phyloP scores from a whole-genome alignment of 2,329 filamentous ascomycete species.

The Diaporthe capsici region DNA sequence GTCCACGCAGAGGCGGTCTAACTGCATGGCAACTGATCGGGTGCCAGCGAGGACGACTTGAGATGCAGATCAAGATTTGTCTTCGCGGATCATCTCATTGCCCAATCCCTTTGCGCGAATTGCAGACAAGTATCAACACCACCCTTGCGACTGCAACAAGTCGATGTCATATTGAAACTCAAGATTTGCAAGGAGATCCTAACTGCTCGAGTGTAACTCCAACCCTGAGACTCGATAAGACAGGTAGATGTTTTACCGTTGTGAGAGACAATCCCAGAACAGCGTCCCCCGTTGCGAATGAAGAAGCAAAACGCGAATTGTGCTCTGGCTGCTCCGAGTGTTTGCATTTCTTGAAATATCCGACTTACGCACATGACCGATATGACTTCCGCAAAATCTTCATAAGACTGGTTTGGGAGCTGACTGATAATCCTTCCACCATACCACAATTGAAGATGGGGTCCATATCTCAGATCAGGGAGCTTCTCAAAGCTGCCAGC shows the following conservation, averaged over 20 bases:
- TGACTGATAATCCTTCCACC: not conserved
- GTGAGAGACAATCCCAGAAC: not conserved
- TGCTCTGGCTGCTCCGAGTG: not conserved
- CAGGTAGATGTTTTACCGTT: accelerated
- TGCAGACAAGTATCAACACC: not conserved
- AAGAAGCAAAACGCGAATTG: not conserved
- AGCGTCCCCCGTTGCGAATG: not conserved
- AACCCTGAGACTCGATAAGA: too few relatives aligned
- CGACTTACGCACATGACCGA: not conserved
- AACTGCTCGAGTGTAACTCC: not conserved
- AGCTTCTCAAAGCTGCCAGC: not conserved
- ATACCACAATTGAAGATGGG: not conserved
- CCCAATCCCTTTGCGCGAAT: not conserved
- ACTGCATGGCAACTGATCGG: not conserved
- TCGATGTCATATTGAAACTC: not conserved
- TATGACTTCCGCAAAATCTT: not conserved
- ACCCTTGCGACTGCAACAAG: not conserved
- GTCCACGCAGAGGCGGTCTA: not conserved
- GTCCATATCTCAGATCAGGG: not conserved
- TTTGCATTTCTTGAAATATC: not conserved
- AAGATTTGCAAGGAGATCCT: not conserved
- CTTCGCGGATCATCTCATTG: not conserved
- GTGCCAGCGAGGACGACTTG: not conserved
- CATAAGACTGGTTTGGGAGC: not conserved
- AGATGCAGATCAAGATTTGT: not conserved